A percentile compares a stretch with the other conserved stretches of the same genome.
These are phyloP conservation scores for Diaporthe citriasiana DNA, from an alignment of 2,329 filamentous ascomycete genomes.

Conservation along the genomic window DNA sequence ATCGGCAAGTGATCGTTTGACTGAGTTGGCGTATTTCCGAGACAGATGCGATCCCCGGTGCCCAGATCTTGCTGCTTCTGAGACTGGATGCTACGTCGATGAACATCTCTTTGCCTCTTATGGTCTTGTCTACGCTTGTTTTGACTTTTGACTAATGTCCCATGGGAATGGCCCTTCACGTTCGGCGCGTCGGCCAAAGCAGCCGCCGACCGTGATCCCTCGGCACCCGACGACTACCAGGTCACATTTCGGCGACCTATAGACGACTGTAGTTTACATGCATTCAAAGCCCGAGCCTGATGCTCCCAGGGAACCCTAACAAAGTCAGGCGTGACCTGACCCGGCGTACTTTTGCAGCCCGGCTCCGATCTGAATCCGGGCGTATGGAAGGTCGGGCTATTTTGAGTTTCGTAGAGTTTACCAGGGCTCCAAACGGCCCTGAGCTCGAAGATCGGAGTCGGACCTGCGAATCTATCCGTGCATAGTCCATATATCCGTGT, in stretches of 20 bases:
- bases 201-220: background rate
- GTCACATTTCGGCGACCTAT: background rate
- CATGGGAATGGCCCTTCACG: background rate
- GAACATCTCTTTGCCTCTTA: background rate
- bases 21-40: background rate
- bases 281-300: background rate
- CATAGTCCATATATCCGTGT: background rate
- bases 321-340: background rate
- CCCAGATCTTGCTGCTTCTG: background rate
- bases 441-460: background rate
- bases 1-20: background rate
- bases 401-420: background rate
- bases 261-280: background rate
- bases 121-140: background rate
- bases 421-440: background rate
- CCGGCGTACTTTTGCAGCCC: background rate
- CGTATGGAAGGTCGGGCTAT: background rate
- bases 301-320: background rate
- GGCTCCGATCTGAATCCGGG: background rate
- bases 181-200: conserved; percentile 8
- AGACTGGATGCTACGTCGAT: conserved; percentile 3
- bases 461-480: background rate
- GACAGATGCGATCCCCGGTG: background rate
- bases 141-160: background rate
- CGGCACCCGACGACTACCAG: background rate